These are phyloP conservation scores for Termitomyces sp. DNA, from an alignment of 768 basidiomycete species.

Conservation along the genomic window DNA sequence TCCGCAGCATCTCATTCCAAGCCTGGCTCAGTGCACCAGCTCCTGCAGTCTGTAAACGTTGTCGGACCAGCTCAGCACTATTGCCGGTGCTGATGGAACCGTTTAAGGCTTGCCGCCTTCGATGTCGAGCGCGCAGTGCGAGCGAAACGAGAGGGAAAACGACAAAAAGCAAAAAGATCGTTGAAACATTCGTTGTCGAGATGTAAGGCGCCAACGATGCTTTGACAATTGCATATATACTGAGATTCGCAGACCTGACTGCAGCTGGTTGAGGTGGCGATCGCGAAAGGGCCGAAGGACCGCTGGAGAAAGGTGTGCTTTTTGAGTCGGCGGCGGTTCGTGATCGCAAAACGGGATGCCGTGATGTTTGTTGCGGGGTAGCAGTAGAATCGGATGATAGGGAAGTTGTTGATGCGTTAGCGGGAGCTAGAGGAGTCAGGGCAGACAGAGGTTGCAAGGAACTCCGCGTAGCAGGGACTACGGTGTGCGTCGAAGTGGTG, in stretches of 20 bases:
- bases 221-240: slow-evolving; percentile 40
- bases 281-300: slow-evolving; percentile 12
- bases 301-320: slow-evolving; percentile 13
- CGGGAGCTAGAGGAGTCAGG: slow-evolving; percentile 21
- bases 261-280: slow-evolving; percentile 15
- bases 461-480: slow-evolving; percentile 45
- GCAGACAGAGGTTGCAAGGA: slow-evolving; percentile 19
- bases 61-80: slow-evolving; percentile 56
- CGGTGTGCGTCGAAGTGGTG: slow-evolving; percentile 69
- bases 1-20: slow-evolving; percentile 50
- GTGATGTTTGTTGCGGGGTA: slow-evolving; percentile 22
- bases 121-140: slow-evolving; percentile 46
- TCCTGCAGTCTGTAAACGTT: slow-evolving; percentile 44
- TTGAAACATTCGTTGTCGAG: slow-evolving; percentile 42
- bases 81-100: slow-evolving; percentile 21
- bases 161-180: slow-evolving; percentile 44
- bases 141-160: slow-evolving; percentile 44
- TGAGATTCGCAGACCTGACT: slow-evolving; percentile 21
- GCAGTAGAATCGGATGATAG: slow-evolving; percentile 35
- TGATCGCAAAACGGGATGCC: slow-evolving; percentile 14
- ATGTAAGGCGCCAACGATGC: slow-evolving; percentile 48
- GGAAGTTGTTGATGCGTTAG: slow-evolving; percentile 33
- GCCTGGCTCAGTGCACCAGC: slow-evolving; percentile 32
- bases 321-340: slow-evolving; percentile 18
- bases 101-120: slow-evolving; percentile 26